phyloP scores from a whole-genome alignment of 1,284 basidiomycete genomes.

The Athelia psychrophila region DNA sequence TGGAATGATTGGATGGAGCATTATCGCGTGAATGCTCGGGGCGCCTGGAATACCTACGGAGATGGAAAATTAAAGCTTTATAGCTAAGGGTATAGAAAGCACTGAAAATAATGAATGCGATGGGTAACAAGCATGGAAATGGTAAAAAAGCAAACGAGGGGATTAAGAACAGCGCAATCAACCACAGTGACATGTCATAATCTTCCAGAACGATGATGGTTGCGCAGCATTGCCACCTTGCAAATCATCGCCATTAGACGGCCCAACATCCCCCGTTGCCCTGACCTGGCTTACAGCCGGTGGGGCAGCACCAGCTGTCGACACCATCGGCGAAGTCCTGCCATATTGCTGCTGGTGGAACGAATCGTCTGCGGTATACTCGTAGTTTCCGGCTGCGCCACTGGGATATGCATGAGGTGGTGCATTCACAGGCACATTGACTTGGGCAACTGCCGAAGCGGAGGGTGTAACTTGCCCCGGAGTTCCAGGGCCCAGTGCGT shows the following conservation, averaged over 20 bases:
- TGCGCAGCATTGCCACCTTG: constrained; percentile 53
- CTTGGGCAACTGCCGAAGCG: constrained; percentile 72
- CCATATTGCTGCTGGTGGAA: constrained; percentile 58
- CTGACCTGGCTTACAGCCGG: constrained; percentile 70
- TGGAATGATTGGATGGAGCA: no score
- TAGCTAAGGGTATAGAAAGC: constrained; percentile 25
- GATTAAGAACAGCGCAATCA: constrained; percentile 23
- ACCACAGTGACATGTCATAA: constrained; percentile 77
- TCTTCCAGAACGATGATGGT: constrained; percentile 55
- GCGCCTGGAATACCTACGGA: not conserved
- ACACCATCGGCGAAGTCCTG: constrained; percentile 72
- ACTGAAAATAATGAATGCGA: constrained; percentile 15
- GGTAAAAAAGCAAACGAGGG: constrained; percentile 17
- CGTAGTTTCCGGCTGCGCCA: constrained; percentile 46
- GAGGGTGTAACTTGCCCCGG: constrained; percentile 51
- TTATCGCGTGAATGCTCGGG: not conserved
- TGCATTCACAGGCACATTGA: constrained; percentile 62
- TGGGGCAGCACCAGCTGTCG: constrained; percentile 59
- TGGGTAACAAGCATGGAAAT: constrained; percentile 19
- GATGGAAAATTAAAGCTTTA: constrained; percentile 7
- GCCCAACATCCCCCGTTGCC: constrained; percentile 63
- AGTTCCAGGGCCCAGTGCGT: constrained; percentile 49
- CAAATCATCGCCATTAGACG: constrained; percentile 58
- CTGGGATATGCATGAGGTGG: constrained; percentile 68
- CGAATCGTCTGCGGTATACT: constrained; percentile 45